Conservation (phyloP, 2,329 filamentous ascomycete species). For the Hypomyces rosellus region DNA sequence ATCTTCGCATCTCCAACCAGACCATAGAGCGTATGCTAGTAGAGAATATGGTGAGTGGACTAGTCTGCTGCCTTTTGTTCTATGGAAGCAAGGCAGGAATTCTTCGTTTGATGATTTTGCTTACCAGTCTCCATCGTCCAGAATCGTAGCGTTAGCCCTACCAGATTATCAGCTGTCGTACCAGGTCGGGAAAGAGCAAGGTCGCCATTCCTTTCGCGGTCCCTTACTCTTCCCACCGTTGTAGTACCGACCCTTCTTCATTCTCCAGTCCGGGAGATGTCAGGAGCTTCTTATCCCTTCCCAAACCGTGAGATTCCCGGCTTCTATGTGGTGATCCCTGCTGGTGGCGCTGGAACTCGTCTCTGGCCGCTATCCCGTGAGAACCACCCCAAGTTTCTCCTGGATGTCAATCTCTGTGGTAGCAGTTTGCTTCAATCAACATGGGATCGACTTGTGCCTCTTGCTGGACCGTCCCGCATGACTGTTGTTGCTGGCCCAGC, state of each 20-base stretch:
- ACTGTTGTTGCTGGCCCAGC: conserved; percentile 20
- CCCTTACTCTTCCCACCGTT: conserved; percentile 6
- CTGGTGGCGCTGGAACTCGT: conserved; percentile 22
- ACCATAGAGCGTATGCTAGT: conserved; percentile 18
- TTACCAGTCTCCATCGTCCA: background rate
- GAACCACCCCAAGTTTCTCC: conserved; percentile 23
- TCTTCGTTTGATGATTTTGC: background rate
- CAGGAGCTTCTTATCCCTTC: conserved; percentile 9
- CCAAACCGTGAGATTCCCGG: conserved; percentile 19
- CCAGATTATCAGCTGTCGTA: background rate
- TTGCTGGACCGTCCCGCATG: conserved; percentile 20
- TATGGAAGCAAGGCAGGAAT: background rate
- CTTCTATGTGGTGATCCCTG: conserved; percentile 22
- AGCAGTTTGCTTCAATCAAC: conserved; percentile 22
- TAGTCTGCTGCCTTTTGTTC: background rate
- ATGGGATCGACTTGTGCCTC: conserved; percentile 20
- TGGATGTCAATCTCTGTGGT: conserved; percentile 20
- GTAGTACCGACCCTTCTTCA: conserved; percentile 10
- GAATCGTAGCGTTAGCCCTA: conserved; percentile 9
- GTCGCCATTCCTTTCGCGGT: conserved; percentile 9
- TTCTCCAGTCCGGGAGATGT: conserved; percentile 1
- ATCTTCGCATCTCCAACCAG: conserved; percentile 18
- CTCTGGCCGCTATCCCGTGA: conserved; percentile 22
- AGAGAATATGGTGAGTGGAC: conserved; percentile 15
- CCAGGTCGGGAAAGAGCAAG: conserved; percentile 6